Percentiles rank a stretch among this genome's conserved stretches.
phyloP scores from a whole-genome alignment of 2,329 filamentous ascomycete species.

The Phialophora chinensis region DNA sequence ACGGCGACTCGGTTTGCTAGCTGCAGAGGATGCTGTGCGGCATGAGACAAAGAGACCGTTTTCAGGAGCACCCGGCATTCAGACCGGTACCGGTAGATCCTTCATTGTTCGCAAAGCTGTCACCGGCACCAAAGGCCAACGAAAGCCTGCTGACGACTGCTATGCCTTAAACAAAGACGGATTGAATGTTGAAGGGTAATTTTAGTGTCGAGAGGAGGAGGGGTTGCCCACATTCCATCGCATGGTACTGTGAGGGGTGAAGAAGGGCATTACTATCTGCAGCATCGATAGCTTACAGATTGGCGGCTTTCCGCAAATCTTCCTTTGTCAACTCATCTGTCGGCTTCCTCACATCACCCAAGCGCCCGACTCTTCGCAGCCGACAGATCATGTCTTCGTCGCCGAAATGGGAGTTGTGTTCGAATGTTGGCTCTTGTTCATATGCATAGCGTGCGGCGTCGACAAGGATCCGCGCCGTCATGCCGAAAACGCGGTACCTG shows the following conservation, averaged over 20 bases:
- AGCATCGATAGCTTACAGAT: constrained; percentile 41
- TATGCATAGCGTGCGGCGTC: constrained; percentile 88
- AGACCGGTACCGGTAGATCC: background rate
- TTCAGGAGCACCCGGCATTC: constrained; percentile 17
- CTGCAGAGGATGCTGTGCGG: constrained; percentile 6
- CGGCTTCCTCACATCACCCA: constrained; percentile 58
- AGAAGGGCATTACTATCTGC: constrained; percentile 7
- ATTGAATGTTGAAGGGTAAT: constrained; percentile 10
- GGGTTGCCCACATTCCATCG: constrained; percentile 27
- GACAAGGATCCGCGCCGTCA: constrained; percentile 90
- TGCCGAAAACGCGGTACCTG: constrained; percentile 87
- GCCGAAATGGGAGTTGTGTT: constrained; percentile 69
- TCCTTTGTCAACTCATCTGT: constrained; percentile 61
- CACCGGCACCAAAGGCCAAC: background rate
- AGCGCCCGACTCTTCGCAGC: constrained; percentile 61
- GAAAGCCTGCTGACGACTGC: constrained; percentile 4
- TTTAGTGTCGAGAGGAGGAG: constrained; percentile 7
- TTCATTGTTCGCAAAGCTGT: constrained; percentile 22
- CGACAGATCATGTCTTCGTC: constrained; percentile 70
- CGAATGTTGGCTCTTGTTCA: constrained; percentile 80
- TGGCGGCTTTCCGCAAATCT: constrained; percentile 58
- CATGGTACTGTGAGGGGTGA: background rate
- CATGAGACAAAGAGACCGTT: constrained; percentile 25
- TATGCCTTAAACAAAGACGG: constrained; percentile 1
- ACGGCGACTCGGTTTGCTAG: background rate